These are phyloP conservation scores for Salix purpurea DNA, from an alignment of 345 rosid species.

Conservation along the genomic window DNA sequence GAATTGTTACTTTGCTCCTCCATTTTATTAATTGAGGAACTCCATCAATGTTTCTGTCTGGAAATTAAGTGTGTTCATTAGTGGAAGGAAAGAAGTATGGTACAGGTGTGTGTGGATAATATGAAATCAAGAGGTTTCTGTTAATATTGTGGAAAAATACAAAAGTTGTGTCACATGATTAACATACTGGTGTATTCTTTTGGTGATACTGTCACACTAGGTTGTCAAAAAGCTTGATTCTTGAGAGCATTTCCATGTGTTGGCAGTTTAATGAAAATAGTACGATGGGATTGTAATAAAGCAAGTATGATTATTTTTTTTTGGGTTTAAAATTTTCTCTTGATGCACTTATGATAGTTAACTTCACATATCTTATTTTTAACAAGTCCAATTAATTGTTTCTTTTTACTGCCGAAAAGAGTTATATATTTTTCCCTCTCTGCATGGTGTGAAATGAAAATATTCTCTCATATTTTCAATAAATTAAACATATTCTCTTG, in stretches of 20 bases:
- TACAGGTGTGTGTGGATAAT: background rate
- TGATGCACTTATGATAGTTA: background rate
- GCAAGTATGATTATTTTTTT: background rate
- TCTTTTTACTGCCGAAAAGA: background rate
- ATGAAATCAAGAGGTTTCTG: background rate
- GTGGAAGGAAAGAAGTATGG: background rate
- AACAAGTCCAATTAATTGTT: background rate
- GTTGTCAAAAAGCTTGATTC: background rate
- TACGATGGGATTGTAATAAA: no score
- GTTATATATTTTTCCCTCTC: background rate
- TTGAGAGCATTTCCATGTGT: background rate
- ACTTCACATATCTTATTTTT: background rate
- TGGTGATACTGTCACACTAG: background rate
- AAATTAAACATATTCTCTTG: conserved; percentile 1
- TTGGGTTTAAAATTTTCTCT: background rate
- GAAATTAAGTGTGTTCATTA: background rate
- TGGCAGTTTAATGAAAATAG: background rate
- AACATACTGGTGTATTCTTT: background rate
- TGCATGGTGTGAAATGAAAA: background rate
- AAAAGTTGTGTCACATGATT: background rate
- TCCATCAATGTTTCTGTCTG: background rate
- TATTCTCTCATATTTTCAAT: background rate
- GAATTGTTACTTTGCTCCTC: background rate
- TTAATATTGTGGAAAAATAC: background rate
- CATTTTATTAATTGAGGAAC: background rate